Evolutionary conservation across 805 yeast genomes (phyloP).

Genomic region (Cyberlindnera nakhonratchasimensis): DNA sequence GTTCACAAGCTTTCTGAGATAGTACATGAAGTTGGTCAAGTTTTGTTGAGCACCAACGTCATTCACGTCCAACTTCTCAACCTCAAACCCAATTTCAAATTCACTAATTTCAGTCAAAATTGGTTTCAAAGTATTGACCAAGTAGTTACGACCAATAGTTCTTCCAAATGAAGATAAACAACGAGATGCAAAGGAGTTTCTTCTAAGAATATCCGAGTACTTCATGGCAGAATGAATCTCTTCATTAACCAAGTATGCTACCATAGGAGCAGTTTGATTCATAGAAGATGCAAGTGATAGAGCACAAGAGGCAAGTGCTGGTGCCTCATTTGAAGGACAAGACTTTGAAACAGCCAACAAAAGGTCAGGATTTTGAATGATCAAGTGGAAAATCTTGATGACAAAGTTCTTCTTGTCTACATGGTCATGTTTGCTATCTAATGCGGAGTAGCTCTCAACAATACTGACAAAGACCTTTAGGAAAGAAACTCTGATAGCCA

Average conservation of each 20-base stretch:
- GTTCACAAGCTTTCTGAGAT: constrained; percentile 54
- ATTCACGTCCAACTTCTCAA: constrained; percentile 46
- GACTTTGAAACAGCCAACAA: constrained; percentile 51
- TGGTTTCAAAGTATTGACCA: constrained; percentile 50
- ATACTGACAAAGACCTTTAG: constrained; percentile 75
- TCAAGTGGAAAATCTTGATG: constrained; percentile 26
- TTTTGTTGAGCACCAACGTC: constrained; percentile 40
- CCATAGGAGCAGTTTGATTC: constrained; percentile 42
- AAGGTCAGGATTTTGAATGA: constrained; percentile 40
- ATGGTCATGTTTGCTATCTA: constrained; percentile 22
- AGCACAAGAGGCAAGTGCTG: constrained; percentile 63
- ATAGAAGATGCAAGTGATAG: constrained; percentile 50
- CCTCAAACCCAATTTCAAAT: constrained; percentile 54
- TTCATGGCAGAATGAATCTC: constrained; percentile 61
- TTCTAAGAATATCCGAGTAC: constrained; percentile 69
- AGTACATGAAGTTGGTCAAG: constrained; percentile 48
- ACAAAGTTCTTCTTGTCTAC: constrained; percentile 29
- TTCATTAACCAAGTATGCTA: constrained; percentile 51
- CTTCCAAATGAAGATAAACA: constrained; percentile 69
- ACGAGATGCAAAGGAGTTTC: constrained; percentile 81
- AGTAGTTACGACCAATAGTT: constrained; percentile 59
- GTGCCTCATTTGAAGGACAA: constrained; percentile 69
- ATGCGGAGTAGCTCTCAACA: constrained; percentile 33
- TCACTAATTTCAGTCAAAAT: constrained; percentile 51
- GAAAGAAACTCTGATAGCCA: constrained; percentile 64